Conservation (phyloP, 2,329 filamentous ascomycete genomes). For the Alternaria sp. region DNA sequence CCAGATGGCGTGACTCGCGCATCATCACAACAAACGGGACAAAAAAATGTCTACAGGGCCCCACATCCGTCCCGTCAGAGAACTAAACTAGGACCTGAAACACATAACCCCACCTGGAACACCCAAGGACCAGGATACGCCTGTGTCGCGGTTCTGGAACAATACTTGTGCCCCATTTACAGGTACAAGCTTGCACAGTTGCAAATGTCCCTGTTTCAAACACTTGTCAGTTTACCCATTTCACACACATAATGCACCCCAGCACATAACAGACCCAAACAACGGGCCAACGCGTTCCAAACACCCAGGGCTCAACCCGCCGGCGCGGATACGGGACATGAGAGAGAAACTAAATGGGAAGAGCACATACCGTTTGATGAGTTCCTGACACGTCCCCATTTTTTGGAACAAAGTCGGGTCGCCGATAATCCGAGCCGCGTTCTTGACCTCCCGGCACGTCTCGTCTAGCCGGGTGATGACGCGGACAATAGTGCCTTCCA, state of each 20-base stretch:
- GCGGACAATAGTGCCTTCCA: conserved; percentile 96
- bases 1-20: conserved; percentile 1
- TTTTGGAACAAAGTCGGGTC: conserved; percentile 93
- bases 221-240: conserved; percentile 7
- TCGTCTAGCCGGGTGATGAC: conserved; percentile 95
- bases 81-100: not conserved
- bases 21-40: not conserved
- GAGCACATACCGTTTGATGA: conserved; percentile 91
- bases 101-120: not conserved
- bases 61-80: not conserved
- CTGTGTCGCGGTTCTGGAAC: conserved; percentile 1
- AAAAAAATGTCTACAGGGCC: not conserved
- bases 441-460: conserved; percentile 97
- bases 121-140: conserved; percentile 1
- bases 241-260: not conserved
- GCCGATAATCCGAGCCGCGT: conserved; percentile 92
- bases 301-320: not conserved
- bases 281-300: not conserved
- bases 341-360: not conserved
- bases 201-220: conserved; percentile 50
- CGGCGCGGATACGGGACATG: conserved; percentile 7
- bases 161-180: conserved; percentile 30
- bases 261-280: not conserved
- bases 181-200: conserved; percentile 53
- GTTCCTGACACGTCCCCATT: conserved; percentile 96